A percentile compares a stretch with the other conserved stretches of the same genome.
Conservation (phyloP, 768 basidiomycete species). For the Trametes sanguinea region DNA sequence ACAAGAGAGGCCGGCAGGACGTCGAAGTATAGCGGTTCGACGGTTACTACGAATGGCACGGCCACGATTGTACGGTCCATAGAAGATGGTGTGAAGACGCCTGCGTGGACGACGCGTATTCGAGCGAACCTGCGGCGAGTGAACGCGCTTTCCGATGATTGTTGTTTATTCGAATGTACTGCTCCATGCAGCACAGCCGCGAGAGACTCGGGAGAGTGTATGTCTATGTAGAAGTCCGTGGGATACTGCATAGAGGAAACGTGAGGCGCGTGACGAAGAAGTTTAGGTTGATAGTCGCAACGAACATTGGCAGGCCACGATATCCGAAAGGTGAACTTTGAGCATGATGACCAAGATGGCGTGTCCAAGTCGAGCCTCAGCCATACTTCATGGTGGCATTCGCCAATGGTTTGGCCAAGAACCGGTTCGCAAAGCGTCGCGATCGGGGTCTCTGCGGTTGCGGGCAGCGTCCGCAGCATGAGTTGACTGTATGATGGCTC, state of each 20-base stretch:
- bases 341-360: conserved; percentile 27
- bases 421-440: conserved; percentile 39
- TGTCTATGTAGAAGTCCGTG: conserved; percentile 44
- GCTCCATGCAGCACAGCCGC: conserved; percentile 18
- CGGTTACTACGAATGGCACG: conserved; percentile 52
- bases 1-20: conserved; percentile 57
- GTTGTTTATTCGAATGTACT: neutral
- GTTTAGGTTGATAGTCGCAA: too few species aligned
- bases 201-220: conserved; percentile 40
- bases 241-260: conserved; percentile 38
- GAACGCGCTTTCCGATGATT: neutral
- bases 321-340: conserved; percentile 37
- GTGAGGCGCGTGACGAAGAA: too few species aligned
- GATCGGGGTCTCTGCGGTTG: conserved; percentile 41
- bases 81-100: conserved; percentile 47
- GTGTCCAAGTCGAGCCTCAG: conserved; percentile 33
- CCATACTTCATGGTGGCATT: conserved; percentile 36
- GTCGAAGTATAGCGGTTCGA: conserved; percentile 65
- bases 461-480: conserved; percentile 44
- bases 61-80: conserved; percentile 15
- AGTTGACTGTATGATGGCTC: conserved; percentile 30
- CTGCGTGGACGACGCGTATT: conserved; percentile 53
- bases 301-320: conserved; percentile 40
- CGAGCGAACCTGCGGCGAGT: conserved; percentile 57
- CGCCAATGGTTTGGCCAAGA: neutral